Base-by-base conservation (phyloP, 306 rosid genomes). In the Arachis hypogaea region DNA sequence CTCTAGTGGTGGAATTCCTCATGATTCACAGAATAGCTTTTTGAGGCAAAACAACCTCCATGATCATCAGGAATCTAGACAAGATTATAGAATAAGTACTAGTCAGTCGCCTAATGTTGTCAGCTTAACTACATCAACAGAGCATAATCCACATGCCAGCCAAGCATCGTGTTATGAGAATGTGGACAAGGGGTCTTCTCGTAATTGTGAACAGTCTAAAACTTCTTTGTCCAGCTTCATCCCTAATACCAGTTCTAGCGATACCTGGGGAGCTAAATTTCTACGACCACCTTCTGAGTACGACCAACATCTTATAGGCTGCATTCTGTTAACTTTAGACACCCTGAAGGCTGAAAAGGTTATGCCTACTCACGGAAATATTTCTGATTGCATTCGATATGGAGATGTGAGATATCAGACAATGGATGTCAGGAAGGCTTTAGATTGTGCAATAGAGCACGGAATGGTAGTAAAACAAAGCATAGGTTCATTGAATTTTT, bases 291-390 rank as follows among this genome's bases (percentile, higher is more conserved):
- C 93, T 65, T 77, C 96, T 9, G 87, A 86, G 22, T 72, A 70
- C 7, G 85, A 69, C 69, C 88, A 86, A 82, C 85, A 87, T 59
- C 90, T 83, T 77, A 66, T 85, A 10, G 91, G 88, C 10, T 82
- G 82, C 85, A 81, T 91, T 70, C 56, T 93, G 61, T 82, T 72
- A 52, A 75, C 97, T 46, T 79, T 93, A 16, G 72, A 85, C 70
- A 71, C 90, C 12, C 82, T 93, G 74, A 91, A 89, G 81, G 44
- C 0, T 29, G 94, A 93, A 80, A 87, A 71, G 83, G 47, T 93
- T 72, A 74, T 85, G 83, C 90, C 98, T 46, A 89, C 85, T 38
- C 94, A 89, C 74, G 85, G 59, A 30, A 89, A 91, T 79, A 89
- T 93, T 68, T 56, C 74, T 11, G 86, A 86, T 59, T 87, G 88